phyloP scores from a whole-genome alignment of 2,329 filamentous ascomycete species.

The Paecilomyces niveus region DNA sequence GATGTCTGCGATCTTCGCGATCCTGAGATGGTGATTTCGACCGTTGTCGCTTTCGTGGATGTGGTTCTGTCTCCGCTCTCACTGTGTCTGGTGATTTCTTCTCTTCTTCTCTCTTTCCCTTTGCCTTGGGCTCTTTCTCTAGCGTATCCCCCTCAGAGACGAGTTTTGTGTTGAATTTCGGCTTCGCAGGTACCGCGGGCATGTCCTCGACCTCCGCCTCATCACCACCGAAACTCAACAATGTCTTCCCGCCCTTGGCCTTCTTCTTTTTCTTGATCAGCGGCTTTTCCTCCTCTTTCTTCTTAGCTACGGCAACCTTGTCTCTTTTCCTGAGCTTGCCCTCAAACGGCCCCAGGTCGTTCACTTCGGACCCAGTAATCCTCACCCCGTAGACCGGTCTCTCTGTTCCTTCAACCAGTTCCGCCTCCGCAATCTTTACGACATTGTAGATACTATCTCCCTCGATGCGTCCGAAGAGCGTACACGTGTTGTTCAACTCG shows the following conservation, averaged over 20 bases:
- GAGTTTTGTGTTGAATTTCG: slow-evolving; percentile 43
- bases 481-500: slow-evolving; percentile 84
- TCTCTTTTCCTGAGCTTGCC: slow-evolving; percentile 39
- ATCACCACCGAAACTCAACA: slow-evolving; percentile 42
- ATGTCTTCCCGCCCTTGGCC: slow-evolving; percentile 34
- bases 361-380: slow-evolving; percentile 48
- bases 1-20: slow-evolving; percentile 20
- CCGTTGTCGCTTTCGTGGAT: slow-evolving; percentile 21
- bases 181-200: slow-evolving; percentile 33
- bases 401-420: slow-evolving; percentile 71
- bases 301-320: slow-evolving; percentile 21
- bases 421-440: slow-evolving; percentile 84
- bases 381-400: slow-evolving; percentile 79
- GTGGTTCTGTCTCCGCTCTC: slow-evolving; percentile 9
- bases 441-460: slow-evolving; percentile 96
- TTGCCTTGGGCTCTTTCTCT: slow-evolving; percentile 7
- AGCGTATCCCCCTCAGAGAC: slow-evolving; percentile 27
- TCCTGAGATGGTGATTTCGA: slow-evolving; percentile 24
- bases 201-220: slow-evolving; percentile 31
- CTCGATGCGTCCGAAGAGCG: slow-evolving; percentile 83
- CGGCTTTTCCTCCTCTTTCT: slow-evolving; percentile 18
- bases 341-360: slow-evolving; percentile 38
- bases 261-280: slow-evolving; percentile 35
- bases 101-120: slow-evolving; percentile 5
- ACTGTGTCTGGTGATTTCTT: slow-evolving; percentile 4